Evolutionary conservation across 2,329 filamentous ascomycete genomes (phyloP), one percentile per base, ranked within the genome.

Genomic region (Grosmannia clavigera): DNA sequence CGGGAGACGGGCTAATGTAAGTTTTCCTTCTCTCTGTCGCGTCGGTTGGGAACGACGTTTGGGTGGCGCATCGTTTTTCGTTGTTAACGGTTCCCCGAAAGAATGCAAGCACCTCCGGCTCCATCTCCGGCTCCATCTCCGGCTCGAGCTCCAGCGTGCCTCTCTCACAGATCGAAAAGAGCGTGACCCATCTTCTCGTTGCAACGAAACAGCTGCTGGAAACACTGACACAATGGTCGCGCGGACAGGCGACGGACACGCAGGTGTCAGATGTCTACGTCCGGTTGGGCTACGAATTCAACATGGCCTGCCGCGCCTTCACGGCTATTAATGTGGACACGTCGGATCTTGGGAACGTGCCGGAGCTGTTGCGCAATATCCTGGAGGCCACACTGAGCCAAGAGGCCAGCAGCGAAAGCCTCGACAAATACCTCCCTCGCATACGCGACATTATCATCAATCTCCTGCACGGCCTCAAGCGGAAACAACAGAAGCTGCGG

Each of bases 391-490:
- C 94, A 1, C 80, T 99, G 43, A 97, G 92, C 72, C 94, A 99
- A 70, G 92, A 97, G 74, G 94, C 94, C 5, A 96, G 90, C 66
- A 86, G 92, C 57, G 87, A 95, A 70, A 96, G 92, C 72, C 79
- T 99, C 62, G 94, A 99, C 71, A 88, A 88, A 70, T 99, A 95
- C 71, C 78, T 99, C 38, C 94, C 94, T 0, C 84, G 88, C 61
- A 99, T 99, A 71, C 86, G 94, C 67, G 94, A 99, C 72, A 99
- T 99, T 68, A 99, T 99, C 70, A 97, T 99, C 73, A 96, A 95
- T 70, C 79, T 99, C 35, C 81, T 99, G 10, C 94, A 99, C 71
- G 94, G 94, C 2, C 75, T 99, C 64, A 99, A 99, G 77, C 87
- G 92, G 73, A 99, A 99, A 72, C 94, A 99, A 70, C 92, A 95